Evolutionary conservation across 164 flowering plant species (phyloP), one percentile per base, ranked within the genome.

Genomic region (Nymphaea colorata): DNA sequence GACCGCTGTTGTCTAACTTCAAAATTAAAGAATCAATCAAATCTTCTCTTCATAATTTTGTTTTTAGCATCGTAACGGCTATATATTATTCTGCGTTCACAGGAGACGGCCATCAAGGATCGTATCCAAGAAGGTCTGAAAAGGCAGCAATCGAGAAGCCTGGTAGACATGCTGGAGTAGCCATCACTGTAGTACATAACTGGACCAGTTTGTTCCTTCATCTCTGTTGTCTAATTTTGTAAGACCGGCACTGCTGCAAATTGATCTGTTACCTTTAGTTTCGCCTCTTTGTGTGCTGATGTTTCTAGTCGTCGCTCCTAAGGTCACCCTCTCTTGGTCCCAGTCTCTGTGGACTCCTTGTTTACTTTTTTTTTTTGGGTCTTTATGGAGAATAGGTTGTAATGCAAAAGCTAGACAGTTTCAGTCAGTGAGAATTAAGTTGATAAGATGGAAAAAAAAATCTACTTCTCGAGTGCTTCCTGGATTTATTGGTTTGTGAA

Each of bases 71-170:
- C 16, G 59, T 8, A 8, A 10, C 59, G 11, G 64, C 8, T 61
- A 10, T 61, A 6, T 61, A 10, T 12, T 61, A 25, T 25, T 25
- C 36, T 25, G 36, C 1, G 36, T 17, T 41, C 6, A 17, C 64
- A 61, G 64, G 64, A 61, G 42, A 61, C 64, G 12, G 64, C 64
- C 64, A 61, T 75, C 25, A 77, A 73, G 67, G 78, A 74, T 44
- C 62, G 78, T 55, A 75, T 77, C 15, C 76, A 77, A 68, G 77
- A 74, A 57, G 53, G 77, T 16, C 71, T 77, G 47, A 75, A 61
- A 66, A 64, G 69, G 55, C 77, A 72, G 64, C 69, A 67, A 16
- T 43, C 64, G 5, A 12, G 42, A 17, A 41, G 64, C 25, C 7
- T 41, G 64, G 41, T 12, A 10, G 3, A 17, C 64, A 7, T 61